Percentiles rank a stretch among this genome's conserved stretches.
Evolutionary conservation across 2,329 filamentous ascomycete species (phyloP).

Genomic region (Curvularia sp.): DNA sequence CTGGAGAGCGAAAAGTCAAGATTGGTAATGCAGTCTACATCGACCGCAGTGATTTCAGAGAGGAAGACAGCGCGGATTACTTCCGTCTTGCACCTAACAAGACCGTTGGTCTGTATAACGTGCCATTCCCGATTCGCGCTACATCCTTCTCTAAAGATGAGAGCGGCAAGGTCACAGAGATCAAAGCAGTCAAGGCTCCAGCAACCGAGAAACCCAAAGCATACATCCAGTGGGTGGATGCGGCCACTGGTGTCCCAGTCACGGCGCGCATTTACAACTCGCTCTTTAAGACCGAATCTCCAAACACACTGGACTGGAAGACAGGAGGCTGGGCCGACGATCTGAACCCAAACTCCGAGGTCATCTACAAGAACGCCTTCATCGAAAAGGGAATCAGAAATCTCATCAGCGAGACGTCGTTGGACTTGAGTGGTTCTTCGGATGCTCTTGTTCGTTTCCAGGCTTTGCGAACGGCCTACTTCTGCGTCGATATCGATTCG

Average conservation of each 20-base stretch:
- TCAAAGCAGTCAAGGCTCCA: slow-evolving; percentile 71
- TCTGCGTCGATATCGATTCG: slow-evolving; percentile 79
- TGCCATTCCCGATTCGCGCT: slow-evolving; percentile 72
- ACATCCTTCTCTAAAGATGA: slow-evolving; percentile 71
- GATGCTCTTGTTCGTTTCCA: slow-evolving; percentile 78
- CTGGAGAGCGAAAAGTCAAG: slow-evolving; percentile 63
- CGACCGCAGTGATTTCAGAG: slow-evolving; percentile 78
- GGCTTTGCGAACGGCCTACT: slow-evolving; percentile 87
- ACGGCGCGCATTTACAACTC: slow-evolving; percentile 77
- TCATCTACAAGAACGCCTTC: slow-evolving; percentile 77
- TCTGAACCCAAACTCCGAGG: slow-evolving; percentile 82
- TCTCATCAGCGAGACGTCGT: slow-evolving; percentile 66
- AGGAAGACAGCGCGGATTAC: slow-evolving; percentile 74
- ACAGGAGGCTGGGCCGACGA: slow-evolving; percentile 83
- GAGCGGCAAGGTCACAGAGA: slow-evolving; percentile 69
- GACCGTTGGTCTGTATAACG: slow-evolving; percentile 75
- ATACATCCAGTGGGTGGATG: slow-evolving; percentile 86
- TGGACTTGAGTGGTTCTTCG: slow-evolving; percentile 43
- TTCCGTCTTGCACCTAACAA: slow-evolving; percentile 80
- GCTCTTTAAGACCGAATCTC: slow-evolving; percentile 87
- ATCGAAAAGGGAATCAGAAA: slow-evolving; percentile 86
- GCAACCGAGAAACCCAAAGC: slow-evolving; percentile 70
- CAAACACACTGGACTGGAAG: slow-evolving; percentile 69
- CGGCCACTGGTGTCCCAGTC: slow-evolving; percentile 67
- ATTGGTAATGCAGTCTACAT: slow-evolving; percentile 86